Evolutionary conservation across 805 yeast species (phyloP).

Genomic region (Barnettozyma siamensis): DNA sequence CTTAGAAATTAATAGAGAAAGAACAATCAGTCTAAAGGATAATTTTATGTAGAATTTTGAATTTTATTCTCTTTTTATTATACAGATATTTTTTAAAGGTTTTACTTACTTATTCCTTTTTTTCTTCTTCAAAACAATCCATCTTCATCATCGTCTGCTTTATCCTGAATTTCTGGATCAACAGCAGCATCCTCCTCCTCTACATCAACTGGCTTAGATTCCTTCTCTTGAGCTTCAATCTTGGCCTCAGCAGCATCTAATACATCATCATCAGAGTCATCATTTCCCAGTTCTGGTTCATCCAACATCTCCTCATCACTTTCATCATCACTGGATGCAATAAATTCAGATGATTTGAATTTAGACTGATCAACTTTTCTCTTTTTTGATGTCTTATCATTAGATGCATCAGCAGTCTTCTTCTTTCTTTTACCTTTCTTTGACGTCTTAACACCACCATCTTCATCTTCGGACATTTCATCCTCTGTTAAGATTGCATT

Average conservation of each 20-base stretch:
- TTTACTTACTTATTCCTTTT: background rate
- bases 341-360: slow-evolving; percentile 32
- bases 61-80: slow-evolving; percentile 2
- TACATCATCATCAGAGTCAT: slow-evolving; percentile 20
- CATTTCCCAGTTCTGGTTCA: background rate
- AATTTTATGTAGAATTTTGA: background rate
- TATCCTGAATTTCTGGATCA: slow-evolving; percentile 10
- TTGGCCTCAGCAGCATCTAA: slow-evolving; percentile 19
- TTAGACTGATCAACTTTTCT: slow-evolving; percentile 24
- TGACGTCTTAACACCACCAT: slow-evolving; percentile 14
- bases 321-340: slow-evolving; percentile 41
- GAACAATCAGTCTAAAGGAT: background rate
- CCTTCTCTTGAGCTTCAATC: slow-evolving; percentile 14
- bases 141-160: slow-evolving; percentile 16
- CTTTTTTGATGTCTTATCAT: slow-evolving; percentile 22
- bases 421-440: slow-evolving; percentile 18
- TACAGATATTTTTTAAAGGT: background rate
- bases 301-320: slow-evolving; percentile 34
- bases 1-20: background rate
- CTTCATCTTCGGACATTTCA: slow-evolving; percentile 29
- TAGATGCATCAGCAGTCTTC: slow-evolving; percentile 30
- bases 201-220: slow-evolving; percentile 6
- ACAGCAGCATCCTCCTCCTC: slow-evolving; percentile 4
- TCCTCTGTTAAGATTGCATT: slow-evolving; percentile 44
- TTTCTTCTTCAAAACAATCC: slow-evolving; percentile 10